phyloP scores from a whole-genome alignment of 2,329 filamentous ascomycete genomes.

The Fusarium kyushuense region DNA sequence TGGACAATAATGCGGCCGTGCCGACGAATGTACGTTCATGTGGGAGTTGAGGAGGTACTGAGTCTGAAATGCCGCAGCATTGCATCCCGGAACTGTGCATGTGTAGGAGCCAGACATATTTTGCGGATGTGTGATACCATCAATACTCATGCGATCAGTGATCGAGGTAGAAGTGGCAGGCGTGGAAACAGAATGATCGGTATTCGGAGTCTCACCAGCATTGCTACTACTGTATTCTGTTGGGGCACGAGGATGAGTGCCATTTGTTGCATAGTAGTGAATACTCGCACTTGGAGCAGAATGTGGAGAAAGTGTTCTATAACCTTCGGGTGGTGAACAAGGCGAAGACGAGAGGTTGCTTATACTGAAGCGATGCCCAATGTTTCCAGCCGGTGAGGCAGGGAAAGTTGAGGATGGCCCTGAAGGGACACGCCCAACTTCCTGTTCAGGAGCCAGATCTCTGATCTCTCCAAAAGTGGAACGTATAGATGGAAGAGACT shows the following conservation, averaged over 20 bases:
- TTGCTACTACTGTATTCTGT: conserved; percentile 60
- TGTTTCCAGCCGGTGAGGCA: conserved; percentile 51
- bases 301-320: conserved; percentile 62
- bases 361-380: conserved; percentile 49
- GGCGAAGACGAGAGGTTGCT: conserved; percentile 58
- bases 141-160: conserved; percentile 69
- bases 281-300: conserved; percentile 56
- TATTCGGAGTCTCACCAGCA: conserved; percentile 61
- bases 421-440: conserved; percentile 43
- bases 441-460: conserved; percentile 50
- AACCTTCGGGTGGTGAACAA: conserved; percentile 63
- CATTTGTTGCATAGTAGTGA: conserved; percentile 53
- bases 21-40: conserved; percentile 76
- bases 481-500: conserved; percentile 56
- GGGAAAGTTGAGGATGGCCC: conserved; percentile 47
- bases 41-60: conserved; percentile 84
- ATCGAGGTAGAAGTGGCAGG: conserved; percentile 52
- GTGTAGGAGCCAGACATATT: conserved; percentile 65
- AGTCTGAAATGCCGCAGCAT: conserved; percentile 79
- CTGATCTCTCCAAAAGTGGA: conserved; percentile 54
- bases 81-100: conserved; percentile 74
- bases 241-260: conserved; percentile 52
- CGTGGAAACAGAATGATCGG: conserved; percentile 59
- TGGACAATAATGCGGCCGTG: conserved; percentile 73
- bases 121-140: conserved; percentile 66